Conservation (phyloP, 2,329 filamentous ascomycete species). For the Neopestalotiopsis rosae region DNA sequence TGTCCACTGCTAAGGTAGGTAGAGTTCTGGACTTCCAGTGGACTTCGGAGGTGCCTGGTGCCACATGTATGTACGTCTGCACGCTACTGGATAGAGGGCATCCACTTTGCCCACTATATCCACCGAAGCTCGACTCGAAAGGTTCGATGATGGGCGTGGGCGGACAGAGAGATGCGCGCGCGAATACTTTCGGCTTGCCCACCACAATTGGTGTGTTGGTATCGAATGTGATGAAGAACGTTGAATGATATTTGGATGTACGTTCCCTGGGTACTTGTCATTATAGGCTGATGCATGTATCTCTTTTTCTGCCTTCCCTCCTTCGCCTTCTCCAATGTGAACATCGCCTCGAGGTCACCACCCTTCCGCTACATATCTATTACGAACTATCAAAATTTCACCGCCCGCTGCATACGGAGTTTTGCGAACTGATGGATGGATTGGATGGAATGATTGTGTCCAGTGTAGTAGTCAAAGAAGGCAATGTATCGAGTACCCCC, state of each 20-base stretch:
- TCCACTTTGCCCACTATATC: conserved; percentile 10
- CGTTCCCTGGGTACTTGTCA: background rate
- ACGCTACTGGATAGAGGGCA: conserved; percentile 10
- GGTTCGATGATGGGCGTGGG: conserved; percentile 3
- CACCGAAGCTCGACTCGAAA: conserved; percentile 9
- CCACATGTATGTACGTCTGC: conserved; percentile 16
- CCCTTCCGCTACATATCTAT: background rate
- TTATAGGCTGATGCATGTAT: too few relatives aligned
- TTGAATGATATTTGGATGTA: background rate
- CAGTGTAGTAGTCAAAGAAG: background rate
- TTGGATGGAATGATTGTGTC: background rate
- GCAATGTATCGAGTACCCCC: background rate
- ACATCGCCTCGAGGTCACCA: background rate
- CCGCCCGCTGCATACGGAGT: background rate
- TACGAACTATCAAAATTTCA: background rate
- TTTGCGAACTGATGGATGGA: background rate
- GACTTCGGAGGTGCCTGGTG: conserved; percentile 3
- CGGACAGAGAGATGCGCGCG: background rate
- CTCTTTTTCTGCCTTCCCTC: too few relatives aligned
- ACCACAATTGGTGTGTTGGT: too few relatives aligned
- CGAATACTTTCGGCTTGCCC: background rate
- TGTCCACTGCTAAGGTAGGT: background rate
- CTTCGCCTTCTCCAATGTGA: background rate
- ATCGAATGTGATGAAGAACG: background rate
- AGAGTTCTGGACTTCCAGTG: conserved; percentile 10